Evolutionary conservation across 176 grass and related monocot genomes (phyloP), one percentile per base, ranked within the genome.

Genomic region (Bonia amplexicaulis): DNA sequence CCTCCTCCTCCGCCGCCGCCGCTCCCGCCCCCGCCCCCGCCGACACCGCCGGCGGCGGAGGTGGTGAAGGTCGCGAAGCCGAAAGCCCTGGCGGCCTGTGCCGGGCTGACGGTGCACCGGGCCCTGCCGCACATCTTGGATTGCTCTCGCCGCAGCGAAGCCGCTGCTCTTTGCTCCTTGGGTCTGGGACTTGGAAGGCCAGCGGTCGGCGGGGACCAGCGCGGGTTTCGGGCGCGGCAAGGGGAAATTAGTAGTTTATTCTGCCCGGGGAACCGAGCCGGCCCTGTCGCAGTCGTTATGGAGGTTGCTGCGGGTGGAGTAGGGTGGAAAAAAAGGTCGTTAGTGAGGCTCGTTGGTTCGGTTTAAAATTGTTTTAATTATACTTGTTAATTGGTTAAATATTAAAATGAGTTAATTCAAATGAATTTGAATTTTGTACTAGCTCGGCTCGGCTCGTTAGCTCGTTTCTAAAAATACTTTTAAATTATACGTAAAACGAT

Each of bases 91-190:
- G 95, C 85, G 39, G 77, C 84, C 26, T 91, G 90, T 53, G 86
- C 48, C 54, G 81, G 57, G 47, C 72, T 86, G 26, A 97, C 87
- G 20, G 92, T 97, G 87, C 95, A 97, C 52, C 92, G 87, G 79
- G 76, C 87, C 83, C 95, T 93, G 58, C 95, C 95, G 79, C 95
- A 97, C 95, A 97, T 97, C 68, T 53, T 65, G 41, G 65, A 63
- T 26, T 20, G 57, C 53, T 54, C 54, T 54, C 74, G 44, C 41
- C 64, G 62, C 39, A 33, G 14, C 46, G 49, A n/a, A 49, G 49
- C 54, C 27, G 48, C 11, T 52, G 63, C n/a, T 20, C 12, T 26
- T 51, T 13, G 58, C 42, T 15, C 14, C 57, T 48, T 46, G 71
- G 61, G 40, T 67, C 60, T 35, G 33, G 33, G 17, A 20, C 6